Base-by-base conservation (phyloP, 179 eudicot species). In the Vitellaria paradoxa region DNA sequence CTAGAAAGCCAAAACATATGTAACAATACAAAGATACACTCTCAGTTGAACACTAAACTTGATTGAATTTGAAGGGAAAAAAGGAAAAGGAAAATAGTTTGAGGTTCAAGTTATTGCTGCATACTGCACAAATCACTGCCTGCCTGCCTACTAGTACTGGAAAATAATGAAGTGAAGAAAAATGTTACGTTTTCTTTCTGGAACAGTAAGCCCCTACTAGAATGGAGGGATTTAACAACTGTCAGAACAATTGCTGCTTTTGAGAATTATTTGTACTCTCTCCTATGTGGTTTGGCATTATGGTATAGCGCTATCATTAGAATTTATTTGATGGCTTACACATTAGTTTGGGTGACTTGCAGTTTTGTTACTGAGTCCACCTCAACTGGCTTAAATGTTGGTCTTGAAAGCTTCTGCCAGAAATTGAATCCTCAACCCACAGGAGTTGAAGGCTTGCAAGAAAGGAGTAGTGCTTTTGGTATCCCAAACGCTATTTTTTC, bases 381-480 rank as follows among this genome's bases (percentile, higher is more conserved):
- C 69, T 86, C 99, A 26, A 79, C 74, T 56, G 93, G 97, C 77
- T 81, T 95, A 84, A 95, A 95, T 82, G 87, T 81, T 81, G 89
- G 88, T 69, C 85, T 93, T 61, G 91, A 87, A 75, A 75, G 47
- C 12, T 49, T 78, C 42, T 53, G 66, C 68, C 76, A 71, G 70
- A 79, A 85, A 11, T 78, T 72, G 9, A 76, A 82, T 72, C 62
- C 63, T 18, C 80, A 81, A 65, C 82, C 80, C 40, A 50, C 73
- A 6, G 73, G 81, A 26, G 81, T 66, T 15, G 86, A 79, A 77
- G 83, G 80, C 15, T 81, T 76, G 72, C 85, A 72, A 42, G 81
- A 80, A 76, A 76, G 30, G 17, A 75, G 65, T 52, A 17, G 53
- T 71, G 56, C 82, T 56, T 87, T 81, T 67, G 91, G 93, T 67